Evolutionary conservation across 2,329 filamentous ascomycete species (phyloP).

Genomic region (Hymenoscyphus albidus): DNA sequence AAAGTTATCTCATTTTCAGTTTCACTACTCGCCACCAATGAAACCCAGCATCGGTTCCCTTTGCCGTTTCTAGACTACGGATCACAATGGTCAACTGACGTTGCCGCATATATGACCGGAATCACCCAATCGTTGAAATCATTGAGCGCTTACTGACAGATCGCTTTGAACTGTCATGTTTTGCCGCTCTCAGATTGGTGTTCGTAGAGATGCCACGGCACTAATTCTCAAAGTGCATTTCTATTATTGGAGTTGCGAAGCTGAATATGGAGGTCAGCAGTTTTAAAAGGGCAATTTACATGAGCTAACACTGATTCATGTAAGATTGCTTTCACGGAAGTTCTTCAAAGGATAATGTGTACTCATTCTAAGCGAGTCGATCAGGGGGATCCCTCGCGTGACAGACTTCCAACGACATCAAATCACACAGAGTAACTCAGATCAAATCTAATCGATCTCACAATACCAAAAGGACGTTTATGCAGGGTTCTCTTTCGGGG

Average conservation of each 20-base stretch:
- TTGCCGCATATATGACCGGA: neutral
- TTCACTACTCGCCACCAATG: neutral
- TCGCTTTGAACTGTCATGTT: no score
- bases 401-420: neutral
- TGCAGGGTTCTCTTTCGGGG: neutral
- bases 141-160: neutral
- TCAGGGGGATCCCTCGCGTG: neutral
- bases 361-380: neutral
- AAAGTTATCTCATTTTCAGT: neutral
- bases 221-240: neutral
- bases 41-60: neutral
- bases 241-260: neutral
- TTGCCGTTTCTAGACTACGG: neutral
- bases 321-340: neutral
- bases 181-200: no score
- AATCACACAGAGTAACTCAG: neutral
- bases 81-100: neutral
- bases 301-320: neutral
- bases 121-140: no score
- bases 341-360: neutral
- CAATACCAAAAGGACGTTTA: neutral
- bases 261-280: neutral
- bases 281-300: neutral
- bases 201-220: neutral
- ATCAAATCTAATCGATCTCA: neutral